Conservation (phyloP, 2,329 filamentous ascomycete species). For the Gaeumannomyces sp. region DNA sequence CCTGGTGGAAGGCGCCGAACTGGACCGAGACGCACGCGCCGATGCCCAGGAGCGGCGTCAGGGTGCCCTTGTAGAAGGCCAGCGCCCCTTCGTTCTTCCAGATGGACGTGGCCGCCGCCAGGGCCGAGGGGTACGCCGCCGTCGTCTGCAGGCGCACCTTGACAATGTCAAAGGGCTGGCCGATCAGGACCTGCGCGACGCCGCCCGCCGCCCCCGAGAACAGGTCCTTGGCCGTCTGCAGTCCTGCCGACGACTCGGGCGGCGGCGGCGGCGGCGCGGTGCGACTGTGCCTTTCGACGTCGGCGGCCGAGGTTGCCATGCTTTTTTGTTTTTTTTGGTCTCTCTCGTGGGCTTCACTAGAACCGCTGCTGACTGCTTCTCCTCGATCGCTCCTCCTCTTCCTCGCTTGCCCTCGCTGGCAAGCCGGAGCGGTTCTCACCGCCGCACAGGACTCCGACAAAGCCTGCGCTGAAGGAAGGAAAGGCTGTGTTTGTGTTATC, state of each 20-base stretch:
- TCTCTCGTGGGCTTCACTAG: not conserved
- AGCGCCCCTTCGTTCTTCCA: slow-evolving; percentile 79
- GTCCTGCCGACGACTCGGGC: not conserved
- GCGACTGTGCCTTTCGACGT: slow-evolving; percentile 28
- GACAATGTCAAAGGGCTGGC: slow-evolving; percentile 80
- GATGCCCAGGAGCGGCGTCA: slow-evolving; percentile 91
- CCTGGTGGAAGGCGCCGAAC: slow-evolving; percentile 94
- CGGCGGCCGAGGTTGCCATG: slow-evolving; percentile 31
- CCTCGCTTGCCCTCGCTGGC: not conserved
- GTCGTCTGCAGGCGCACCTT: slow-evolving; percentile 96
- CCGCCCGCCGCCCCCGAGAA: slow-evolving; percentile 87
- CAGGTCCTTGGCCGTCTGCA: slow-evolving; percentile 78
- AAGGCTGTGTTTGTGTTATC: not conserved
- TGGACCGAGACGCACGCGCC: slow-evolving; percentile 97
- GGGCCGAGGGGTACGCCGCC: slow-evolving; percentile 70
- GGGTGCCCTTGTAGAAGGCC: slow-evolving; percentile 97
- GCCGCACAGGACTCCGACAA: not conserved
- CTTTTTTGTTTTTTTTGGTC: slow-evolving; percentile 13
- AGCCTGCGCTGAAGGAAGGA: not conserved
- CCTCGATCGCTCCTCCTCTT: not conserved
- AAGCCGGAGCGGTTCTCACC: not conserved
- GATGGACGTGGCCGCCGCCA: slow-evolving; percentile 77
- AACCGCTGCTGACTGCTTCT: not conserved
- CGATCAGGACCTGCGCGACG: slow-evolving; percentile 87
- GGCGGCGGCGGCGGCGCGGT: slow-evolving; percentile 20